Base-by-base conservation (phyloP, 352 stramenopile species). In the Phytophthora hibernalis region DNA sequence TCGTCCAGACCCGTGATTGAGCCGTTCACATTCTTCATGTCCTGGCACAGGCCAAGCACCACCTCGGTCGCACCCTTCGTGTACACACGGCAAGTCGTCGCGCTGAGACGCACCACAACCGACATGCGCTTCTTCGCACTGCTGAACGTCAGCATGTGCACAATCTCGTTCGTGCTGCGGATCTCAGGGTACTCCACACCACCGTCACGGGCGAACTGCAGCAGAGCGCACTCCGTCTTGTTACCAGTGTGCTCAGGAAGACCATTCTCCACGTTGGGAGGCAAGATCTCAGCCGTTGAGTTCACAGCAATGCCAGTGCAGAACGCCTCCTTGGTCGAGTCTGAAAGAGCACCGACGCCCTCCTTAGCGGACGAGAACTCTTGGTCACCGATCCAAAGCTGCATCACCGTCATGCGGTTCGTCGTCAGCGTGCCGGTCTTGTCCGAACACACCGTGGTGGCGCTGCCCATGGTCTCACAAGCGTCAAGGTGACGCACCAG, bases 371-470 rank as follows among this genome's bases (percentile, higher is more conserved):
- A 74, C 20, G 65, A 73, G 47, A 83, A 89, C 51, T 89, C 80
- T 21, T 74, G 15, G 24, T 74, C 76, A 26, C 75, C 89, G 38
- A 93, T 68, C 79, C 84, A 95, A 47, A 79, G 68, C 52, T 91
- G 65, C 68, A 97, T 89, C 24, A 99, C 90, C 24, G 97, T 98
- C 97, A 99, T 99, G 18, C 91, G 82, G 68, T 99, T 99, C 54
- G 93, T 99, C 3, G 97, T 99, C 7, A 99, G 79, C 43, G 97
- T 99, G 15, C 97, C 98, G 6, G 87, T 97, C 79, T 93, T 96
- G 72, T 94, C 95, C 28, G 89, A 98, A 73, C 95, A 98, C 71
- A 98, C 97, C 1, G 98, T 93, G 8, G 97, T 98, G 0, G 96
- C 92, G 53, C 85, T 95, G 58, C 96, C 94, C 79, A 98, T 95